A percentile compares a stretch with the other conserved stretches of the same genome.
These are phyloP conservation scores for Pinus albicaulis DNA, from an alignment of 75 land plant species.

Conservation along the genomic window DNA sequence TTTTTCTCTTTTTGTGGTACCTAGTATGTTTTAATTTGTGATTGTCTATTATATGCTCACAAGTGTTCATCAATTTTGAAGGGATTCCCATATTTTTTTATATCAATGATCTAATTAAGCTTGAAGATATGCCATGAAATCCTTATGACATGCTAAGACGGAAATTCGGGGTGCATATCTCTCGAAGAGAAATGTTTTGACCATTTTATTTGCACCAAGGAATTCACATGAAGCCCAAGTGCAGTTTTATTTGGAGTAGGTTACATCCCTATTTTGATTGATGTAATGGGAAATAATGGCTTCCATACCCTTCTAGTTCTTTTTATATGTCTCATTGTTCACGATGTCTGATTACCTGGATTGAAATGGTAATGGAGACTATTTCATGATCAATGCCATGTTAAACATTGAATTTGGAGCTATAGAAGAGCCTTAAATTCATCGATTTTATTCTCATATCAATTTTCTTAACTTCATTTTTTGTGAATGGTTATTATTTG, in stretches of 20 bases:
- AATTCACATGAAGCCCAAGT: conserved; percentile 89
- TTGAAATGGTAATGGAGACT: conserved; percentile 55
- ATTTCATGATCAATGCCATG: neutral
- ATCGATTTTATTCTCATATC: neutral
- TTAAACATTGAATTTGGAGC: neutral
- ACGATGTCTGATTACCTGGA: conserved; percentile 83
- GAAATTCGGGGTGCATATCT: conserved; percentile 96
- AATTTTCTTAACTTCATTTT: neutral
- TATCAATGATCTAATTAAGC: neutral
- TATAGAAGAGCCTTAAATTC: neutral
- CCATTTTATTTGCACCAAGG: conserved; percentile 94
- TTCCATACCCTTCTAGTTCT: conserved; percentile 79
- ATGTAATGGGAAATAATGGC: conserved; percentile 64
- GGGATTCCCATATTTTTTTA: neutral
- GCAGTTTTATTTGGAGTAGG: conserved; percentile 89
- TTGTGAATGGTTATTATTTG: conserved; percentile 71
- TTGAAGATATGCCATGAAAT: neutral
- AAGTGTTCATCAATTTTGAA: neutral
- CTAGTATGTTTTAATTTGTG: neutral
- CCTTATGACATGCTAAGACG: conserved; percentile 39
- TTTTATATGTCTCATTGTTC: conserved; percentile 96
- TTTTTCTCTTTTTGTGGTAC: neutral
- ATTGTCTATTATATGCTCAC: neutral
- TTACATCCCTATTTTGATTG: conserved; percentile 90
- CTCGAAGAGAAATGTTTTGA: conserved; percentile 63